Evolutionary conservation across 192 early-diverging fungal genomes (phyloP), one percentile per base, ranked within the genome.

Genomic region (Fimicolochytrium jonesii): DNA sequence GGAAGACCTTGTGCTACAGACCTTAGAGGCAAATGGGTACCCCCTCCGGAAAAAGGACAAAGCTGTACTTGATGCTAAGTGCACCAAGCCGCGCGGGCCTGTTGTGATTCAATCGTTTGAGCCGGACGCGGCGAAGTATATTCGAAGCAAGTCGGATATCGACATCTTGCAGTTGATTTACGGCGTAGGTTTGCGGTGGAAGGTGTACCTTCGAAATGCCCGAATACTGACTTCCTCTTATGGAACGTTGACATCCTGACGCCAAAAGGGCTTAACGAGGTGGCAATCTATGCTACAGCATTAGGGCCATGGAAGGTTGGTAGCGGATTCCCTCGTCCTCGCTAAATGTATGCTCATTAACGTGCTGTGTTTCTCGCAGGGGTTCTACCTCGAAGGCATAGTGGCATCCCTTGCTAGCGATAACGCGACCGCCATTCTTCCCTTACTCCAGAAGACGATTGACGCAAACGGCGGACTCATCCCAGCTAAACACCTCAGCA

Each of bases 241-340:
- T 25, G 30, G 48, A 46, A 46, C 44, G 26, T 32, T 5, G 57
- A 59, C 15, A 18, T 59, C 0, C 43, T 59, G 1, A 59, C 57
- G 11, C 57, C 57, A 11, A 45, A 59, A 26, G 57, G 57, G 11
- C 57, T 59, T 6, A 31, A 59, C 57, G 57, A 59, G 0, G 57
- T 43, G 4, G 57, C 57, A 29, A 44, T 13, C 13, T 59, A 45
- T 26, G 57, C 57, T 6, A 28, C 57, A 4, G n/a, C 37, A 0
- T 22, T 59, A 2, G 37, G 41, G 11, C 37, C 33, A 1, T 43
- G 57, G 39, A 59, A 59, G n/a, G n/a, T n/a, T n/a, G n/a, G n/a
- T n/a, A n/a, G n/a, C n/a, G n/a, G n/a, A n/a, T n/a, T n/a, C n/a
- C n/a, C n/a, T n/a, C n/a, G n/a, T n/a, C n/a, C n/a, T n/a, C n/a